Conservation (phyloP, 495 filamentous ascomycete species). For the Neurospora sp. region DNA sequence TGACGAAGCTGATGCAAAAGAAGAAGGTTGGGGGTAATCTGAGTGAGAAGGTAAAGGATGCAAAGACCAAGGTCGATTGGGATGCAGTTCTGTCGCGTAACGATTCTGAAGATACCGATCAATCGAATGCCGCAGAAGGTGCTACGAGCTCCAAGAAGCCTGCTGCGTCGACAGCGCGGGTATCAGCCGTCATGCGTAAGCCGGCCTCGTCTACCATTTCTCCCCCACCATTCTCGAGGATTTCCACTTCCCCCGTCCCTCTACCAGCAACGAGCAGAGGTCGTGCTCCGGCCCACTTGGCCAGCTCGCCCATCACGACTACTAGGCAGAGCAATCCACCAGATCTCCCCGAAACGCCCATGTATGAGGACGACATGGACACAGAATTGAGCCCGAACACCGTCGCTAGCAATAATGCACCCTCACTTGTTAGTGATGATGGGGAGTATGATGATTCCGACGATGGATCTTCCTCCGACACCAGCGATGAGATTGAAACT, state of each 20-base stretch:
- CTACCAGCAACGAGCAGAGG: constrained; percentile 49
- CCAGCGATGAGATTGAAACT: constrained; percentile 29
- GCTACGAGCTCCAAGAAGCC: constrained; percentile 12
- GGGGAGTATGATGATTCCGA: constrained; percentile 59
- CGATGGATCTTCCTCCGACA: constrained; percentile 35
- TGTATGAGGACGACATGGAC: constrained; percentile 42
- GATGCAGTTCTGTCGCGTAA: constrained; percentile 40
- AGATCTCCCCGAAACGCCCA: constrained; percentile 28
- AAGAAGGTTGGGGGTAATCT: constrained; percentile 56
- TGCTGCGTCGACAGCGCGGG: constrained; percentile 18
- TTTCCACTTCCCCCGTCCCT: constrained; percentile 22
- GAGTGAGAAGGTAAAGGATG: constrained; percentile 46
- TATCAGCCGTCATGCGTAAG: constrained; percentile 37
- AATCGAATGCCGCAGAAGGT: constrained; percentile 9
- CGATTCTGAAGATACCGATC: constrained; percentile 38
- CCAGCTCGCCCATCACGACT: neutral
- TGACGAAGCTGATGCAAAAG: constrained; percentile 60
- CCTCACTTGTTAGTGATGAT: constrained; percentile 82
- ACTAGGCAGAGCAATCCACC: constrained; percentile 6
- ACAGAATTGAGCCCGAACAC: constrained; percentile 71
- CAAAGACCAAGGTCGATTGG: constrained; percentile 44
- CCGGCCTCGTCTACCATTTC: constrained; percentile 50
- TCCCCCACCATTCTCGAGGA: constrained; percentile 25
- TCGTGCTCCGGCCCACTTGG: constrained; percentile 14
- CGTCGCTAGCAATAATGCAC: constrained; percentile 66